These are phyloP conservation scores for Colletotrichum graminicola DNA, from an alignment of 2,329 filamentous ascomycete genomes.

Conservation along the genomic window DNA sequence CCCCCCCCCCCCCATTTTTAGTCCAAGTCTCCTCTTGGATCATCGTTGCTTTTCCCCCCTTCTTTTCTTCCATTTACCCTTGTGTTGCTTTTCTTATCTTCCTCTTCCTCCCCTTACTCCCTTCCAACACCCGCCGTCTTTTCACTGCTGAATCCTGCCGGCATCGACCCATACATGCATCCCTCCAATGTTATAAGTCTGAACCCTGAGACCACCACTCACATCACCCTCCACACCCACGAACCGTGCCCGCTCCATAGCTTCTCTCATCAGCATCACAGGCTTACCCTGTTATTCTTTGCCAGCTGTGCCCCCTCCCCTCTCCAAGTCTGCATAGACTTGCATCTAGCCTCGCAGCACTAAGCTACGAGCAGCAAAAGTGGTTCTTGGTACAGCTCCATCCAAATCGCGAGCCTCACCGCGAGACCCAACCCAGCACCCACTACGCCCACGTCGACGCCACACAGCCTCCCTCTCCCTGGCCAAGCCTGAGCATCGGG, in stretches of 20 bases:
- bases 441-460: neutral
- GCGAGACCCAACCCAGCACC: conserved; percentile 29
- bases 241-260: conserved; percentile 32
- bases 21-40: conserved; percentile 27
- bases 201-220: conserved; percentile 38
- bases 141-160: conserved; percentile 20
- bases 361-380: conserved; percentile 36
- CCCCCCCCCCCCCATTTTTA: conserved; percentile 19
- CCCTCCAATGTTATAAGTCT: conserved; percentile 40
- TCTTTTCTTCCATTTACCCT: conserved; percentile 15
- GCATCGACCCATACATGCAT: conserved; percentile 38
- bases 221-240: conserved; percentile 36
- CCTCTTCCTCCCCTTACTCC: conserved; percentile 15
- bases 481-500: neutral
- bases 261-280: conserved; percentile 34
- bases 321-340: conserved; percentile 34
- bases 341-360: conserved; percentile 36
- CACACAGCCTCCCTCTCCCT: conserved; percentile 7
- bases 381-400: conserved; percentile 25
- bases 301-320: conserved; percentile 30
- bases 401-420: conserved; percentile 36
- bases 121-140: conserved; percentile 4
- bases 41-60: conserved; percentile 34
- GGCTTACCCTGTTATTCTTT: conserved; percentile 33
- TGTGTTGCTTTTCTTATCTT: conserved; percentile 13